These are phyloP conservation scores for Cubamyces lactineus DNA, from an alignment of 768 basidiomycete genomes.

Conservation along the genomic window DNA sequence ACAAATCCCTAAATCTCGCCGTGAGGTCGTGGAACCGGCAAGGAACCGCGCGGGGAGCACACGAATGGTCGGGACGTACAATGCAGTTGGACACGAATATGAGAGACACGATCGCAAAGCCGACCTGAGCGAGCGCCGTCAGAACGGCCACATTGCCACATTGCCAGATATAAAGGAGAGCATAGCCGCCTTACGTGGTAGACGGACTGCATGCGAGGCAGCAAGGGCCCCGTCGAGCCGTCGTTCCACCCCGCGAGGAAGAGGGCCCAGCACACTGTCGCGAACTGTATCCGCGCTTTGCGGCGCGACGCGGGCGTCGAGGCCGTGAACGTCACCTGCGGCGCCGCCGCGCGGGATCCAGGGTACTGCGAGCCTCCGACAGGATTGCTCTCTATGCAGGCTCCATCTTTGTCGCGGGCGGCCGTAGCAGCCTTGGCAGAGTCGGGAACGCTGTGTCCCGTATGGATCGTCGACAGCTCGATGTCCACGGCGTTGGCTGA, in stretches of 20 bases:
- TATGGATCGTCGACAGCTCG: conserved; percentile 16
- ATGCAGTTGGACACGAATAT: conserved; percentile 58
- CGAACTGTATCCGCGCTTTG: conserved; percentile 48
- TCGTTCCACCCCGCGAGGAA: conserved; percentile 81
- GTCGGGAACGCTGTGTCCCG: background rate
- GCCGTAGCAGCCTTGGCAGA: background rate
- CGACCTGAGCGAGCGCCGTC: conserved; percentile 38
- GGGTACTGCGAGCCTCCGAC: background rate
- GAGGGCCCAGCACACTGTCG: conserved; percentile 55
- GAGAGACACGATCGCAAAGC: conserved; percentile 58
- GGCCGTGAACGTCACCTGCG: conserved; percentile 2
- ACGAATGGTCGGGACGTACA: conserved; percentile 32
- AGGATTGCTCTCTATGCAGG: conserved; percentile 17
- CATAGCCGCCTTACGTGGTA: conserved; percentile 42
- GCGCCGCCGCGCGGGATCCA: background rate
- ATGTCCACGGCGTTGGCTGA: conserved; percentile 2
- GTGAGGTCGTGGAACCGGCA: background rate
- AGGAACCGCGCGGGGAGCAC: no score
- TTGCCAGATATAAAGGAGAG: background rate
- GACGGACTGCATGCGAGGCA: conserved; percentile 69
- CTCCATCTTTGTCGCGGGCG: conserved; percentile 18
- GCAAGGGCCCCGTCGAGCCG: conserved; percentile 70
- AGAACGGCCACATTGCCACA: background rate
- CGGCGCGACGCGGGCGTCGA: conserved; percentile 17
- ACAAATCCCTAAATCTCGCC: conserved; percentile 46